Evolutionary conservation across 257 asterid genomes (phyloP), one percentile per base, ranked within the genome.

Genomic region (Knoxia roxburghii): DNA sequence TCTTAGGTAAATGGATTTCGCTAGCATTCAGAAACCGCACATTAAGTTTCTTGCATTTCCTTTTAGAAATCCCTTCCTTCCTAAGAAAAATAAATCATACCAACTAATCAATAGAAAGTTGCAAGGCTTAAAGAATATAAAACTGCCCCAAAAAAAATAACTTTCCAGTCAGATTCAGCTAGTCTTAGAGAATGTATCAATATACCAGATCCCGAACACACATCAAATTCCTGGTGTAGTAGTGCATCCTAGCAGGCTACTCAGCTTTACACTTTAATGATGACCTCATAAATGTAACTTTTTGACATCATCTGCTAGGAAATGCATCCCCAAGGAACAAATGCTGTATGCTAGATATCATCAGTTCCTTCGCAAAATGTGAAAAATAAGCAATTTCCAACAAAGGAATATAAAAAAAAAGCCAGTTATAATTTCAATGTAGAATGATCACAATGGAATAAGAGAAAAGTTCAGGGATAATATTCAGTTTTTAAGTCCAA

Each of bases 201-300:
- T 11, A 43, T 21, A 20, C 8, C 4, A n/a, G 26, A 18, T 21
- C 29, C 8, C 23, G 57, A n/a, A 54, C 33, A 24, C 2, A 7
- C 60, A 54, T 27, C 27, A 10, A 13, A 24, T 54, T 21, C 35
- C 32, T 1, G 10, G 5, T 1, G n/a, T n/a, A 24, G 18, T 54
- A 54, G 8, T 18, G 35, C 60, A 54, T 24, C 60, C 60, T 54
- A 23, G 33, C 6, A 54, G 60, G 60, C 60, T 26, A 54, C 60
- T 10, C 20, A 54, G 33, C 60, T 54, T 54, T 9, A 23, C 11
- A 54, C 18, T 33, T 24, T 29, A 8, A 12, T 29, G 26, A 54
- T 6, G 35, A 10, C 60, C 60, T 24, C 32, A 8, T 26, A 26
- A 54, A 29, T 27, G 2, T 17, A 18, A 15, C 52, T 48, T 48